phyloP scores from a whole-genome alignment of 148 eudicot species.

The Nyssa sinensis region DNA sequence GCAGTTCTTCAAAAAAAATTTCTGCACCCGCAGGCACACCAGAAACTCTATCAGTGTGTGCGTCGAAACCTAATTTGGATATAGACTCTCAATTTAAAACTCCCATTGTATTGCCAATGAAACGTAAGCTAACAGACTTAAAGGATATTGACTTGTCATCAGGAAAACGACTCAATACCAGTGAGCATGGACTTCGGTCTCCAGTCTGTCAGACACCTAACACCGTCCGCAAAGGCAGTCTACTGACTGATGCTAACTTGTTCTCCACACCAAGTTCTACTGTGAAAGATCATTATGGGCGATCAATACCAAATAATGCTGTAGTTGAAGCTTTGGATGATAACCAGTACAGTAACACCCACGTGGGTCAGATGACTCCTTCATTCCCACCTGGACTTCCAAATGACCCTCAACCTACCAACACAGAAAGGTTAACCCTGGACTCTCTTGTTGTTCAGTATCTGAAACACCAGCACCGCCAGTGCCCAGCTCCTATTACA shows the following conservation, averaged over 20 bases:
- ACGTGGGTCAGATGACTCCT: constrained; percentile 26
- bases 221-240: constrained; percentile 48
- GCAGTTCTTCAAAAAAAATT: constrained; percentile 34
- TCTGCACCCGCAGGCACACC: constrained; percentile 28
- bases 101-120: constrained; percentile 80
- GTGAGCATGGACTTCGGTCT: constrained; percentile 62
- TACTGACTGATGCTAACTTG: constrained; percentile 48
- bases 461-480: constrained; percentile 96
- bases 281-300: constrained; percentile 49
- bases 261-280: constrained; percentile 46
- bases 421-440: constrained; percentile 66
- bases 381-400: constrained; percentile 41
- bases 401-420: constrained; percentile 52
- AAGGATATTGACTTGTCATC: constrained; percentile 49
- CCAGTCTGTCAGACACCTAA: constrained; percentile 64
- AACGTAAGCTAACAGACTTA: constrained; percentile 70
- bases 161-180: constrained; percentile 54
- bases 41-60: constrained; percentile 44
- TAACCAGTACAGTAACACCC: constrained; percentile 32
- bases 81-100: constrained; percentile 50
- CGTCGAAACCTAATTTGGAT: constrained; percentile 41
- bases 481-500: constrained; percentile 97
- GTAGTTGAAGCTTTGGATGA: constrained; percentile 53
- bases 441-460: constrained; percentile 93
- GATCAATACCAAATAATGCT: constrained; percentile 33